Base-by-base conservation (phyloP, 2,329 filamentous ascomycete genomes). In the Nemania bipapillata region DNA sequence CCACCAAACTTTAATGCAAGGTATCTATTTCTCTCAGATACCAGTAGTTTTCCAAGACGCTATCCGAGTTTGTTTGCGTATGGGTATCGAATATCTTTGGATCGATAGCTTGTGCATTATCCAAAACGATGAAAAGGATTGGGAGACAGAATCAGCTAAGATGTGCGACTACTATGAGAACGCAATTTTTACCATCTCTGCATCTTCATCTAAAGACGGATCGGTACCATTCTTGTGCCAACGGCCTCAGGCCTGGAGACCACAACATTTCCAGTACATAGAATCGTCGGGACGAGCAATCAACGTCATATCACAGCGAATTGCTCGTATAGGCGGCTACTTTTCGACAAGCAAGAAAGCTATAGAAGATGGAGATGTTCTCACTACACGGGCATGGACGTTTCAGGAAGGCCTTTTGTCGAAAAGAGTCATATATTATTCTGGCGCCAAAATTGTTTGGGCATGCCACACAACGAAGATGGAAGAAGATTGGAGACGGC, bases 91-190 rank as follows among this genome's bases (percentile, higher is more conserved):
- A 7, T 72, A 69, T 53, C 59, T 72, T 11, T 69, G 68, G 71
- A 67, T 72, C n/a, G 68, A 73, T 40, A 57, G 53, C 15, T 58
- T 72, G 3, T 72, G 71, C 26, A 72, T 73, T 26, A 56, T 68
- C 42, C 68, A 72, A 26, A 62, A 70, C 35, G 63, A 65, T 4
- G n/a, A 22, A 7, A 37, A 66, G 12, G 71, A 73, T 22, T 72
- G 68, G 71, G 61, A 56, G 2, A 24, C n/a, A 35, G 69, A 73
- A 47, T 66, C 67, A 20, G 58, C 62, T 1, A 60, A 67, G 35
- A 73, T 71, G 71, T 53, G 37, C 9, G 61, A 67, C 15, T 56
- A 69, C 55, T 71, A 69, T 42, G 57, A 60, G 9, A 68, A 66
- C n/a, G 54, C 54, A 11, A 40, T 57, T 22, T 57, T 57, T 20